These are phyloP conservation scores for Mycena polygramma DNA, from an alignment of 768 basidiomycete genomes.

Conservation along the genomic window DNA sequence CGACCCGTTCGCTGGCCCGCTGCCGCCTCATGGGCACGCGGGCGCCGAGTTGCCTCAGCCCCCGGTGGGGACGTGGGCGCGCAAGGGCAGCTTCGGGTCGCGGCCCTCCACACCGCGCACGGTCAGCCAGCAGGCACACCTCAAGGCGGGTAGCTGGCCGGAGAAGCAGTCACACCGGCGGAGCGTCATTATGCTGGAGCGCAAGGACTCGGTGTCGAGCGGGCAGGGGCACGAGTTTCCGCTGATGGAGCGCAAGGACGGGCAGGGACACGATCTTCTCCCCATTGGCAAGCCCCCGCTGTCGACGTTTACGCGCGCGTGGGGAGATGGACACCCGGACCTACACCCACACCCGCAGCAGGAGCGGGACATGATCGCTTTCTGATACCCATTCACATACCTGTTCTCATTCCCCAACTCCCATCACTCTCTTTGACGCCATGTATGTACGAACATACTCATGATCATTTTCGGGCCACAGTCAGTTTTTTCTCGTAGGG, in stretches of 20 bases:
- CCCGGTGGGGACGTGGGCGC: constrained; percentile 9
- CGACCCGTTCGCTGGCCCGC: not conserved
- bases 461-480: too few relatives aligned
- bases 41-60: not conserved
- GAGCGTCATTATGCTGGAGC: constrained; percentile 12
- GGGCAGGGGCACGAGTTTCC: not conserved
- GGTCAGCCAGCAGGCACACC: constrained; percentile 1
- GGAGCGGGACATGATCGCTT: not conserved
- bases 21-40: not conserved
- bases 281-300: not conserved
- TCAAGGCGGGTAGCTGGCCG: constrained; percentile 28
- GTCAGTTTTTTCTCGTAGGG: too few relatives aligned
- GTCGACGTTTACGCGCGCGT: not conserved
- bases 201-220: not conserved
- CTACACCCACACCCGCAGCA: not conserved
- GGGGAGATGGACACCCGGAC: not conserved
- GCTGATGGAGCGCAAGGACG: not conserved
- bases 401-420: too few relatives aligned
- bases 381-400: not conserved
- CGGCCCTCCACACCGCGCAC: not conserved
- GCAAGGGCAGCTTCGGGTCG: constrained; percentile 17
- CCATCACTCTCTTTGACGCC: too few relatives aligned
- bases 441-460: too few relatives aligned
- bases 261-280: not conserved
- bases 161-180: constrained; percentile 14